Base-by-base conservation (phyloP, 306 rosid genomes). In the Rosa rugosa region DNA sequence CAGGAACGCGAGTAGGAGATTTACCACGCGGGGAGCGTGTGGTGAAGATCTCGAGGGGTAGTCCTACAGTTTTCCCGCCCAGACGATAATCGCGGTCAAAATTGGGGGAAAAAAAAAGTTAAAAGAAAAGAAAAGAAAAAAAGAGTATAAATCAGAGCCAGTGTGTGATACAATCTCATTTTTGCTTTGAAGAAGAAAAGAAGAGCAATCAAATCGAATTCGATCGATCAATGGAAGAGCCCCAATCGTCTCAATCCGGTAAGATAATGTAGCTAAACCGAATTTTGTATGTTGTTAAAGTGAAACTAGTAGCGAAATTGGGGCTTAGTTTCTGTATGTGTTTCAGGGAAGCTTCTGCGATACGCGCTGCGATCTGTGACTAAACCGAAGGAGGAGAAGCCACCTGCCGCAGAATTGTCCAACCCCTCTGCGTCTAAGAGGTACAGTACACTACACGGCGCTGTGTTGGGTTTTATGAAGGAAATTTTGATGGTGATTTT, bases 291-390 rank as follows among this genome's bases (percentile, higher is more conserved):
- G 6, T 46, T 49, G 62, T 67, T 69, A 31, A 27, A 51, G 23
- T 25, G 80, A 22, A 25, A 23, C 12, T 41, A 11, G 63, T 34
- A 5, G 49, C 45, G 18, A 20, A 49, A 10, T 41, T 51, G 63
- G 54, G 70, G 51, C 53, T 68, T 71, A 66, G 34, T 12, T 50
- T 54, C 25, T 14, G 6, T 5, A 14, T 63, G 10, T 67, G 70
- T 44, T 87, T 77, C 73, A 90, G 97, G 89, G n/a, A 89, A 85
- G 87, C 89, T 89, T 63, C 92, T 70, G 54, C 85, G 91, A 22
- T 91, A 93, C 31, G 75, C 90, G 8, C 84, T 93, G 70, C 91
- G 98, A 50, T 91, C 98, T 8, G 89, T 72, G 59, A 22, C 66
- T 16, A 93, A 87, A 75, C 10, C 76, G 18, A 89, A 86, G 80